These are phyloP conservation scores for Litsea cubeba DNA, from an alignment of 164 flowering plant genomes.

Conservation along the genomic window DNA sequence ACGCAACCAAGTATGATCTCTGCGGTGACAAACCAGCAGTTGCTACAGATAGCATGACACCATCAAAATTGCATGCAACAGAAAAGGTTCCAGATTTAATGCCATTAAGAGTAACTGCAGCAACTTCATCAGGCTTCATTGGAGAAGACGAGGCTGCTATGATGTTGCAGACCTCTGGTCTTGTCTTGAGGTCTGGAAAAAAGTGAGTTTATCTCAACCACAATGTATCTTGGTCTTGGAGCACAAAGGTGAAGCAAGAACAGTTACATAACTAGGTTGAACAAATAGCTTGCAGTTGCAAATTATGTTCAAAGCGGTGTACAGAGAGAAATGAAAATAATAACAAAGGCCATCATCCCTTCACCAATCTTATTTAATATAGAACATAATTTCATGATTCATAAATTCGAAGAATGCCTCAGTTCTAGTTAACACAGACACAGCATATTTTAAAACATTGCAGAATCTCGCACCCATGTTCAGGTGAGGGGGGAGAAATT, in stretches of 20 bases:
- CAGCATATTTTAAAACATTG: too few species aligned
- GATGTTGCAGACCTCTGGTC: conserved; percentile 43
- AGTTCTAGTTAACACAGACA: too few species aligned
- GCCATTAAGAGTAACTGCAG: conserved; percentile 62
- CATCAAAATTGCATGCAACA: conserved; percentile 78
- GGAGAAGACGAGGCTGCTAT: conserved; percentile 67
- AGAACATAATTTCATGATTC: too few species aligned
- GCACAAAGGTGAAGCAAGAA: background rate
- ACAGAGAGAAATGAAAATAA: background rate
- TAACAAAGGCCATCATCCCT: too few species aligned
- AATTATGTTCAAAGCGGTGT: background rate
- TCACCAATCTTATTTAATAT: too few species aligned
- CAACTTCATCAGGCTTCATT: conserved; percentile 87
- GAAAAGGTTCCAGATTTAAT: conserved; percentile 64
- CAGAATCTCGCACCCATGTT: too few species aligned
- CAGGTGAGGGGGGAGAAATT: too few species aligned
- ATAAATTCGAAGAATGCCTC: too few species aligned
- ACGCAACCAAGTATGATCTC: conserved; percentile 68
- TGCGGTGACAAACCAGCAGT: conserved; percentile 93
- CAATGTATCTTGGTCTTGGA: background rate
- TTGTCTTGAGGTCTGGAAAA: conserved; percentile 56
- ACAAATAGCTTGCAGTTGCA: background rate
- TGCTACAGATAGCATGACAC: conserved; percentile 54
- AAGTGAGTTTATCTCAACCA: background rate
- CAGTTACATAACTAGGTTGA: background rate